Evolutionary conservation across 345 rosid genomes (phyloP), one percentile per base, ranked within the genome.

Genomic region (Ceriops decandra): DNA sequence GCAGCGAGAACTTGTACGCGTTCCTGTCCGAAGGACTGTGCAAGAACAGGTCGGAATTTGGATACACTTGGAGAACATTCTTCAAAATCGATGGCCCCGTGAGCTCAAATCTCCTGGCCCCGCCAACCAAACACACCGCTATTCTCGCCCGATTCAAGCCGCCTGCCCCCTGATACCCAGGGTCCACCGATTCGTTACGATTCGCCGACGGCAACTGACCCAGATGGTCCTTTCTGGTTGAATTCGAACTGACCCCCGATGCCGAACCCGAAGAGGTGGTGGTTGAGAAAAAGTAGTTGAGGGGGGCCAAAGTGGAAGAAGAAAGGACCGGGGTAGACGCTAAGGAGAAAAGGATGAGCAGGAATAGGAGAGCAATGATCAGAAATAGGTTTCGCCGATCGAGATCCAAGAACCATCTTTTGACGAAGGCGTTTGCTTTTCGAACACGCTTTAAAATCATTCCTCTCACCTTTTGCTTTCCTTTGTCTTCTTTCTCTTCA

Each of bases 41-140:
- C n/a, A 93, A 70, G 66, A 91, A 93, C n/a, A 93, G 84, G 82
- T 93, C 98, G 0, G 98, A 84, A 26, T 91, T 87, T 1, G 96
- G 89, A 69, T 93, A 87, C 52, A 79, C 84, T 52, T 52, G 64
- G 16, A 93, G 85, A 47, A 93, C 68, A 58, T 82, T 88, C 76
- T 88, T 85, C 17, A 91, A 70, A 7, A 93, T 91, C 51, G 97
- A 93, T 31, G 95, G 97, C 20, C 97, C 97, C 0, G 97, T 89
- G 36, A 93, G 74, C 82, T 91, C 98, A 65, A 93, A 93, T 74
- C 96, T 81, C 62, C 98, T 78, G 11, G 98, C 97, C 51, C 95
- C 96, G 47, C 98, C 97, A 0, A 91, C 98, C 82, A 93, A 83
- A 79, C 98, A 93, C 63, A 91, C 93, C 2, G 95, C 98, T 0